Percentiles rank a stretch among this genome's conserved stretches.
Evolutionary conservation across 192 early-diverging fungal species (phyloP).

Genomic region (Rhizoclosmatium sp.): DNA sequence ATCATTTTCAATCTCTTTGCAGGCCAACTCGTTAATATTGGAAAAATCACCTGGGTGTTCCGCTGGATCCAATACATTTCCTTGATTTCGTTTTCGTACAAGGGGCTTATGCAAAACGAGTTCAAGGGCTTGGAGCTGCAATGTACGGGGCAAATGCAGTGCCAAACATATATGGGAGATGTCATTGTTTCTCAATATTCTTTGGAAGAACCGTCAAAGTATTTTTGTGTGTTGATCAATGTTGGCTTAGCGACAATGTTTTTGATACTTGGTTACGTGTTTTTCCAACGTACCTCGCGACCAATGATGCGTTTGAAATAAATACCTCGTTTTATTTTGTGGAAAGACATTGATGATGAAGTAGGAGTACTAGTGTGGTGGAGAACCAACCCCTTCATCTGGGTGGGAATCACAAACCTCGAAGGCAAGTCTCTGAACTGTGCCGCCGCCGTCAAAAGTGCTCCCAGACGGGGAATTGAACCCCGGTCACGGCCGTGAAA

Average conservation of each 20-base stretch:
- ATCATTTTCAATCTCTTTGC: conserved; percentile 55
- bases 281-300: conserved; percentile 33
- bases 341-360: no score
- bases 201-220: conserved; percentile 13
- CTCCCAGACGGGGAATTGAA: no score
- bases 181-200: conserved; percentile 24
- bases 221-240: conserved; percentile 40
- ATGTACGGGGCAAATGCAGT: conserved; percentile 32
- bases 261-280: conserved; percentile 28
- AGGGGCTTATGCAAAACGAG: conserved; percentile 57
- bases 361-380: no score
- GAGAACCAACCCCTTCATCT: no score
- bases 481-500: no score
- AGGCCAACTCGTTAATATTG: conserved; percentile 49
- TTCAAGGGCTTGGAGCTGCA: conserved; percentile 48
- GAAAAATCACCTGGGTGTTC: conserved; percentile 46
- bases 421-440: no score
- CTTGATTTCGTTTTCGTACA: conserved; percentile 52
- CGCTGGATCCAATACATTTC: conserved; percentile 51
- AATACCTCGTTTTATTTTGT: background rate
- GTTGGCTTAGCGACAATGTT: conserved; percentile 25
- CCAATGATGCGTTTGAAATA: conserved; percentile 43
- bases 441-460: no score
- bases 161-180: conserved; percentile 24
- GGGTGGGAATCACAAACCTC: no score